These are phyloP conservation scores for Tripterygium wilfordii DNA, from an alignment of 177 flowering plant species.

Conservation along the genomic window DNA sequence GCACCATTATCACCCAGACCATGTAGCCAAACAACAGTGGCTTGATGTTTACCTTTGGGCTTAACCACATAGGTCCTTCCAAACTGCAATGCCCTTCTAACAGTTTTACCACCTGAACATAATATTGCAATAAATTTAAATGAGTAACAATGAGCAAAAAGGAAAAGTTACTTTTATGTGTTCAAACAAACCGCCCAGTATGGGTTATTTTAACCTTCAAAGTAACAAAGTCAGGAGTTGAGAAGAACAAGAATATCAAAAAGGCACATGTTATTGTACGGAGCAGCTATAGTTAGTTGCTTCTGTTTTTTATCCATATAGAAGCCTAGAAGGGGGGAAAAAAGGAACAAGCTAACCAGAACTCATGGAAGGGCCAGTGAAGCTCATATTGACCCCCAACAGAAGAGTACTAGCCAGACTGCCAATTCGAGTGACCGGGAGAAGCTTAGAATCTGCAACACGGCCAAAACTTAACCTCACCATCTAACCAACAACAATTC, in stretches of 20 bases:
- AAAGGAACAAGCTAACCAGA: conserved; percentile 28
- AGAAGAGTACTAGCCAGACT: conserved; percentile 2
- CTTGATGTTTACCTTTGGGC: conserved; percentile 74
- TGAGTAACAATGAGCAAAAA: not conserved
- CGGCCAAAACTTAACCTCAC: no score
- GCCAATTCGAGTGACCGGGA: conserved; percentile 1
- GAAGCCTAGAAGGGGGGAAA: no score
- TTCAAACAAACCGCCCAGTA: not conserved
- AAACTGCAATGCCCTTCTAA: conserved; percentile 41
- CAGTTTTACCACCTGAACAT: conserved; percentile 36
- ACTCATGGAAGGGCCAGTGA: conserved; percentile 23
- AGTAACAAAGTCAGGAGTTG: no score
- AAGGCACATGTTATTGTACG: no score
- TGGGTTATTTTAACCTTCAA: not conserved
- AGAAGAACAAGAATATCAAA: no score
- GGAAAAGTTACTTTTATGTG: not conserved
- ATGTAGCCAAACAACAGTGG: conserved; percentile 71
- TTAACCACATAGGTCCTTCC: conserved; percentile 67
- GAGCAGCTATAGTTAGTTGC: no score
- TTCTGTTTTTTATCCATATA: no score
- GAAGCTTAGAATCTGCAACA: conserved; percentile 8
- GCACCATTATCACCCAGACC: conserved; percentile 71
- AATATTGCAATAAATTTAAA: not conserved
- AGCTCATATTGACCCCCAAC: conserved; percentile 28
- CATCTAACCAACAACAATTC: no score